Percentiles rank a stretch among this genome's conserved stretches.
These are phyloP conservation scores for Crassisporium funariophilum DNA, from an alignment of 768 basidiomycete genomes.

Conservation along the genomic window DNA sequence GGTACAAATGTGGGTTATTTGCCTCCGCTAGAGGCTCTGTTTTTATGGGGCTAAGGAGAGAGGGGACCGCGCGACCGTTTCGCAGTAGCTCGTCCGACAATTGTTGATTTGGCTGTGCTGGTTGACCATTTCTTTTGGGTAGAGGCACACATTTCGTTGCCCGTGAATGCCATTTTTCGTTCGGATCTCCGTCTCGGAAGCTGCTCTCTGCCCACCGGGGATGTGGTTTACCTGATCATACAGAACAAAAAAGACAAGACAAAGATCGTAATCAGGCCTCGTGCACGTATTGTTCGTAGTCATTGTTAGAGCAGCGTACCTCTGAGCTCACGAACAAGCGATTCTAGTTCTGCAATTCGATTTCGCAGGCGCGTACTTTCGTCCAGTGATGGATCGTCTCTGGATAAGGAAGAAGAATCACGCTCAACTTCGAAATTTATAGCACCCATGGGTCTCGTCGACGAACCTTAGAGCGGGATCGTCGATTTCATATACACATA, in stretches of 20 bases:
- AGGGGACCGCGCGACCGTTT: conserved; percentile 42
- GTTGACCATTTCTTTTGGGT: conserved; percentile 23
- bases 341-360: conserved; percentile 91
- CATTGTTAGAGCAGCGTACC: conserved; percentile 42
- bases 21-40: conserved; percentile 59
- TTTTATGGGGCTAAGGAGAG: conserved; percentile 65
- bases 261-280: no score
- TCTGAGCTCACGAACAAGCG: conserved; percentile 85
- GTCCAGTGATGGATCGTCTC: conserved; percentile 86
- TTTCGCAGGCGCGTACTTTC: conserved; percentile 85
- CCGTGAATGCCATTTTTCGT: conserved; percentile 86
- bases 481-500: conserved; percentile 94
- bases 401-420: conserved; percentile 29
- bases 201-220: conserved; percentile 83
- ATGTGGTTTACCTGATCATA: conserved; percentile 76
- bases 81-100: conserved; percentile 31
- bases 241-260: not conserved
- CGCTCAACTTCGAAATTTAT: conserved; percentile 5
- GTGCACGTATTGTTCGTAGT: not conserved
- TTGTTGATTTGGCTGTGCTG: conserved; percentile 32
- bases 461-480: conserved; percentile 77
- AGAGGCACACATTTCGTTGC: conserved; percentile 66
- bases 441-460: not conserved
- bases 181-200: conserved; percentile 79
- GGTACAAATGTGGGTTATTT: conserved; percentile 60